Evolutionary conservation across 371 early-diverging fungal genomes (phyloP).

Genomic region (Funneliformis caledonium): DNA sequence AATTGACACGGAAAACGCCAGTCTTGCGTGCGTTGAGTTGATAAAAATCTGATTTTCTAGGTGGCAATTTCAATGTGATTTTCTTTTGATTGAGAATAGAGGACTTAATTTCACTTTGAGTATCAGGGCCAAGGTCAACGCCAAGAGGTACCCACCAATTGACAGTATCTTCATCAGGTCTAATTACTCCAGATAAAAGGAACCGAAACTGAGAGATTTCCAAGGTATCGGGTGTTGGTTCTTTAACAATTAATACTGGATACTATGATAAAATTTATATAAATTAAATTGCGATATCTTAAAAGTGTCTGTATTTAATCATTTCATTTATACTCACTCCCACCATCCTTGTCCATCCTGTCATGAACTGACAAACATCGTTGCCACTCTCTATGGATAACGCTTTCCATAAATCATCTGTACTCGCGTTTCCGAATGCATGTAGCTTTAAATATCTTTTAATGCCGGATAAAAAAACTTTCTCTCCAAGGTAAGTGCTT

Average conservation of each 20-base stretch:
- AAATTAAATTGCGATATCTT: too few relatives aligned
- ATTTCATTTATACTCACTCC: slow-evolving; percentile 58
- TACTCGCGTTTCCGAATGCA: slow-evolving; percentile 83
- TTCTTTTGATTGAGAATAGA: slow-evolving; percentile 48
- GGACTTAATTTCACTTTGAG: slow-evolving; percentile 45
- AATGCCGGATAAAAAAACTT: slow-evolving; percentile 78
- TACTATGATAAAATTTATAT: slow-evolving; percentile 45
- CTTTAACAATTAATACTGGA: slow-evolving; percentile 74
- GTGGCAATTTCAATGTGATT: slow-evolving; percentile 45
- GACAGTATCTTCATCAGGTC: slow-evolving; percentile 65
- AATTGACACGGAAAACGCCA: slow-evolving; percentile 73
- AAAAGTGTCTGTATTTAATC: background rate
- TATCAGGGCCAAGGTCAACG: slow-evolving; percentile 45
- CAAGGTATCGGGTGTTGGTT: slow-evolving; percentile 51
- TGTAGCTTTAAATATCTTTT: slow-evolving; percentile 79
- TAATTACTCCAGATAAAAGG: slow-evolving; percentile 76
- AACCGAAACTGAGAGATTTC: slow-evolving; percentile 74
- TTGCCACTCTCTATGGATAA: slow-evolving; percentile 70
- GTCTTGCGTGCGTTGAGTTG: slow-evolving; percentile 68
- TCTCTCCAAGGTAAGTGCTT: slow-evolving; percentile 74
- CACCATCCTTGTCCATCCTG: slow-evolving; percentile 84
- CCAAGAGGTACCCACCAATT: slow-evolving; percentile 81
- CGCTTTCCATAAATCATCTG: slow-evolving; percentile 85
- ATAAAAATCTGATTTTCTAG: slow-evolving; percentile 47
- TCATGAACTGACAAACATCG: slow-evolving; percentile 81